Base-by-base conservation (phyloP, 352 stramenopile species). In the Phytopythium ostracodes region DNA sequence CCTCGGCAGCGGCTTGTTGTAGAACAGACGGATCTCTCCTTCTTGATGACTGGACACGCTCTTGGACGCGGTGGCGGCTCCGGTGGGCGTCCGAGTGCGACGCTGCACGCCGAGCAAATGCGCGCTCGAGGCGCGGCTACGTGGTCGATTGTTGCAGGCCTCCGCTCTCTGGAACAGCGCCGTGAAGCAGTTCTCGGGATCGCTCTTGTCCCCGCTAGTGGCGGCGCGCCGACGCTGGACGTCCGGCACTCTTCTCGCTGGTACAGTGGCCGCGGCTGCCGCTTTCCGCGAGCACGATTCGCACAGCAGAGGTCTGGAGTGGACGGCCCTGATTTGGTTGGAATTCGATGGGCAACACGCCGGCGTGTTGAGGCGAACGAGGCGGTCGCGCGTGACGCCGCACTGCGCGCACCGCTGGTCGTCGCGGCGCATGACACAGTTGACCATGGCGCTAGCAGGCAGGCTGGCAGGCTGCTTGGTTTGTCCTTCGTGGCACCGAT, bases 351-450 rank as follows among this genome's bases (percentile, higher is more conserved):
- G 17, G 40, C 15, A 46, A 20, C 40, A 24, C 6, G 15, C 40
- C 5, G 40, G 40, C 40, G 40, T 24, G 6, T 46, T 18, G 40
- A 22, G 15, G 14, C 9, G 25, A 10, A 25, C 25, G 47, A 33
- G 22, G 11, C 24, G 11, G 25, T 25, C 24, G 71, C 68, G 56
- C 68, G 71, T 62, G 52, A 63, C 59, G 22, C 67, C 64, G 31
- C 65, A 73, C 57, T 68, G 67, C 14, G 60, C 53, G 31, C 67
- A 75, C 3, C 44, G 60, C 43, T 55, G 64, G 53, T 62, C 61
- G 55, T 44, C 66, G 52, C 42, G 54, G n/a, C 44, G 42, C 27
- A 25, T 61, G 25, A 55, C 43, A 18, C 44, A 56, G 29, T 57
- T 70, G 38, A 65, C 68, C 69, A 76, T 76, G 22, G 27, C 51